A percentile compares a stretch with the other conserved stretches of the same genome.
Conservation (phyloP, 129 eudicot genomes). For the Smallanthus sonchifolius region DNA sequence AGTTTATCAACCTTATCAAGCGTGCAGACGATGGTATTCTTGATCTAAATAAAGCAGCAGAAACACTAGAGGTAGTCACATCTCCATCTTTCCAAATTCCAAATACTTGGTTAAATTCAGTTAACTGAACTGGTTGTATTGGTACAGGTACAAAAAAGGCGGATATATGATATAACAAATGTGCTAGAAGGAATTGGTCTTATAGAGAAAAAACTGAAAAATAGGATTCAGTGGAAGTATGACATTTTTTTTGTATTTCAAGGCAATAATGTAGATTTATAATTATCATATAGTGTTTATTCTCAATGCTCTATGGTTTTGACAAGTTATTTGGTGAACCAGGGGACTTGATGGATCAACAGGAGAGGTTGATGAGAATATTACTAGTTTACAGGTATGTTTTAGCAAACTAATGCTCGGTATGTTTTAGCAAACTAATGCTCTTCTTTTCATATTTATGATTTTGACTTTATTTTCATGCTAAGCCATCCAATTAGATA, state of each 20-base stretch:
- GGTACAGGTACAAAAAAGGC: conserved; percentile 92
- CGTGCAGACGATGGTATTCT: conserved; percentile 98
- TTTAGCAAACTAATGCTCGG: conserved; percentile 20
- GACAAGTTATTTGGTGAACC: conserved; percentile 30
- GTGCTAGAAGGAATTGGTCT: conserved; percentile 98
- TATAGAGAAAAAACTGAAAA: conserved; percentile 95
- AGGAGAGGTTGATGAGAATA: conserved; percentile 74
- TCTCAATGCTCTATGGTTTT: conserved; percentile 6
- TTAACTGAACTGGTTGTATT: conserved; percentile 16
- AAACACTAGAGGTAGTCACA: conserved; percentile 76
- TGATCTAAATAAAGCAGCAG: conserved; percentile 97
- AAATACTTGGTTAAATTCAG: not conserved
- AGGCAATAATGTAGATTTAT: not conserved
- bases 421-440: conserved; percentile 3
- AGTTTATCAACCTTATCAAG: conserved; percentile 88
- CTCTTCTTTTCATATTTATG: not conserved
- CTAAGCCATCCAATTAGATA: not conserved
- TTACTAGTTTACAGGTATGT: conserved; percentile 72
- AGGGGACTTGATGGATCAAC: conserved; percentile 93
- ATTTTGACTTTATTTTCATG: not conserved
- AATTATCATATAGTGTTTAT: conserved; percentile 1
- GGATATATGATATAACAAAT: conserved; percentile 96
- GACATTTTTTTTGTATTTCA: conserved; percentile 19
- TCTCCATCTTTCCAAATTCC: conserved; percentile 10
- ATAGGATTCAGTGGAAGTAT: conserved; percentile 99